Evolutionary conservation across 176 grass and related monocot species (phyloP), one percentile per base, ranked within the genome.

Genomic region (Eremochloa ophiuroides): DNA sequence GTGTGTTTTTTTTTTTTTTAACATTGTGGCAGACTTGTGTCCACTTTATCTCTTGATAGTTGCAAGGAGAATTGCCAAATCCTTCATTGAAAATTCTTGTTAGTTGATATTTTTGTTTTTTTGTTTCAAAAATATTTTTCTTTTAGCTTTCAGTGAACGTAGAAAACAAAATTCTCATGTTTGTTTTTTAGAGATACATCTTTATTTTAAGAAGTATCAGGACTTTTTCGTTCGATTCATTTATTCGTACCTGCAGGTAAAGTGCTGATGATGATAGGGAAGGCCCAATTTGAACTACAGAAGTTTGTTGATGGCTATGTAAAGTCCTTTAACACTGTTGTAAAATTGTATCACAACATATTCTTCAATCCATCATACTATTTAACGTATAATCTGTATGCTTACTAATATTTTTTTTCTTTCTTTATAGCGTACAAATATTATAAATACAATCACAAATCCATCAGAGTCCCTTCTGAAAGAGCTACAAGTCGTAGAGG

Each of bases 401-500:
- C 28, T 87, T 67, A 88, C 40, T 62, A 79, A 60, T 43, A 69
- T 53, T 72, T 81, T 81, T 83, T 1, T 35, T n/a, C 60, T 77
- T 86, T 89, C 78, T 85, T 83, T 82, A 10, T 77, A 98, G 96
- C 90, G 96, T 65, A 82, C 78, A 66, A 91, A 98, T 89, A 89
- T 98, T 76, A 80, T 95, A 58, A 84, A 88, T 80, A 98, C 93
- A 63, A 95, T 98, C 67, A 90, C 90, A 76, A 95, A 83, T 58
- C 96, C 96, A 69, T 98, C 96, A 60, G 96, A 98, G 69, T 98
- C 96, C 84, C 93, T 98, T 91, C 93, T 95, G 74, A 98, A 93
- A 85, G 96, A 98, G 74, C 86, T 98, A 79, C 92, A 98, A 88
- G 94, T 85, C 80, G 93, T 98, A 64, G 96, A 98, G 96, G 95